Evolutionary conservation across 176 grass and related monocot species (phyloP).

Genomic region (Musa schizocarpa): DNA sequence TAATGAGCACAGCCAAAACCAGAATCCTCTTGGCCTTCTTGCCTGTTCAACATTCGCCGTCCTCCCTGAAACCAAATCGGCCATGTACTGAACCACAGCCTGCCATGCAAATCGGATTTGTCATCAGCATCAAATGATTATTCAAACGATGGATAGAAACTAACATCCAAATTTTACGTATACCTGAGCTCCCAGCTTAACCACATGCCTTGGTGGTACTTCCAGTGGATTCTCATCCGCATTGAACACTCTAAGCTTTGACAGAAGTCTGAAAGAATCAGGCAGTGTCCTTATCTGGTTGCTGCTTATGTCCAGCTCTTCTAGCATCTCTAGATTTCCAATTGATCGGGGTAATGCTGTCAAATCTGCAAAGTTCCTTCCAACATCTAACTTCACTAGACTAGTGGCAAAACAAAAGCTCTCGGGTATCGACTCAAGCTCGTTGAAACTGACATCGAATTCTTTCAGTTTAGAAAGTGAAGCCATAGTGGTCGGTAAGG

Average conservation of each 20-base stretch:
- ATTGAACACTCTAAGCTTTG: constrained; percentile 61
- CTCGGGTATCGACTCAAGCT: constrained; percentile 72
- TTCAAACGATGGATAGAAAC: too few relatives aligned
- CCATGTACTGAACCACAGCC: constrained; percentile 74
- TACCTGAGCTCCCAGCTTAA: constrained; percentile 91
- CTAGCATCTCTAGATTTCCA: constrained; percentile 90
- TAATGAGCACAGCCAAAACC: constrained; percentile 58
- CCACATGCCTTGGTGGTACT: constrained; percentile 65
- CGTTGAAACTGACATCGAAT: constrained; percentile 90
- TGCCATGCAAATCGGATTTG: constrained; percentile 14
- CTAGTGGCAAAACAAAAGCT: constrained; percentile 63
- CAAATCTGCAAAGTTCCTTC: constrained; percentile 87
- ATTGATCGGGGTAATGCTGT: constrained; percentile 64
- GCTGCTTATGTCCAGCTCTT: constrained; percentile 91
- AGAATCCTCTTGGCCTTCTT: constrained; percentile 30
- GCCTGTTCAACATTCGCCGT: constrained; percentile 31
- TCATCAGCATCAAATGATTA: too few relatives aligned
- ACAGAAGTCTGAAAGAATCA: constrained; percentile 62
- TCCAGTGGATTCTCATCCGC: constrained; percentile 93
- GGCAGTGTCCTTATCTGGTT: constrained; percentile 84
- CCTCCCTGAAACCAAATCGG: constrained; percentile 51
- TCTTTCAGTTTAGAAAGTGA: constrained; percentile 68
- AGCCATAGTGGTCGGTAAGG: constrained; percentile 80
- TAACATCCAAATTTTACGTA: constrained; percentile 7
- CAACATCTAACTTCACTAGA: constrained; percentile 74